phyloP scores from a whole-genome alignment of 805 yeast genomes.

The Zygosaccharomyces siamensis region DNA sequence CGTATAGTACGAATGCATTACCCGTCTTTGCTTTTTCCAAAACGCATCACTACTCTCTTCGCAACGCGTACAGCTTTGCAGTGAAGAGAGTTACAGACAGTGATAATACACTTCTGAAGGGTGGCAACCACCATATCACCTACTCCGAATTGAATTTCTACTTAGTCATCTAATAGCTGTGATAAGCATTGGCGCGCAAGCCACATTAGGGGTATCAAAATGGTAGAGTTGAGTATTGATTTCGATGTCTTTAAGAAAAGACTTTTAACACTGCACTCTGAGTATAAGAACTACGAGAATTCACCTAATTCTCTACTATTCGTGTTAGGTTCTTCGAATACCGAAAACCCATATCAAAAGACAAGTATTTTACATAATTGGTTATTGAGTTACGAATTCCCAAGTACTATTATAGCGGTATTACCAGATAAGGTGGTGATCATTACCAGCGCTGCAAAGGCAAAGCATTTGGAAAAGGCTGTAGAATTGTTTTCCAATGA shows the following conservation, averaged over 20 bases:
- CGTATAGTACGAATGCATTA: not conserved
- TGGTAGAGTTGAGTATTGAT: slow-evolving; percentile 33
- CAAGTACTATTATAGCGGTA: slow-evolving; percentile 76
- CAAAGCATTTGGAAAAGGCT: slow-evolving; percentile 55
- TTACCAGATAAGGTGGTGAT: slow-evolving; percentile 55
- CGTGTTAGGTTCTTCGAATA: slow-evolving; percentile 80
- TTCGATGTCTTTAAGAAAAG: slow-evolving; percentile 29
- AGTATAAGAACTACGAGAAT: slow-evolving; percentile 28
- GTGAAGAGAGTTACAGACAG: not conserved
- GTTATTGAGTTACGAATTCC: slow-evolving; percentile 92
- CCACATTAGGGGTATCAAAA: slow-evolving; percentile 7
- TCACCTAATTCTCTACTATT: slow-evolving; percentile 49
- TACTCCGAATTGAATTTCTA: not conserved
- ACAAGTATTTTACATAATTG: slow-evolving; percentile 84
- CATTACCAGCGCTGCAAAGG: slow-evolving; percentile 79
- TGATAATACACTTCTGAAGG: not conserved
- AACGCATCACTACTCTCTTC: not conserved
- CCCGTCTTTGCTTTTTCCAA: not conserved
- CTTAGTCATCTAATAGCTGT: not conserved
- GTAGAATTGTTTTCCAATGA: slow-evolving; percentile 42
- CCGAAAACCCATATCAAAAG: slow-evolving; percentile 84
- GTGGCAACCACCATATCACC: not conserved
- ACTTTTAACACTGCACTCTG: slow-evolving; percentile 25
- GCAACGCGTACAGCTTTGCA: not conserved
- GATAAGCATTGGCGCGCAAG: not conserved